phyloP scores from a whole-genome alignment of 2,329 filamentous ascomycete genomes.

The Parascedosporium putredinis region DNA sequence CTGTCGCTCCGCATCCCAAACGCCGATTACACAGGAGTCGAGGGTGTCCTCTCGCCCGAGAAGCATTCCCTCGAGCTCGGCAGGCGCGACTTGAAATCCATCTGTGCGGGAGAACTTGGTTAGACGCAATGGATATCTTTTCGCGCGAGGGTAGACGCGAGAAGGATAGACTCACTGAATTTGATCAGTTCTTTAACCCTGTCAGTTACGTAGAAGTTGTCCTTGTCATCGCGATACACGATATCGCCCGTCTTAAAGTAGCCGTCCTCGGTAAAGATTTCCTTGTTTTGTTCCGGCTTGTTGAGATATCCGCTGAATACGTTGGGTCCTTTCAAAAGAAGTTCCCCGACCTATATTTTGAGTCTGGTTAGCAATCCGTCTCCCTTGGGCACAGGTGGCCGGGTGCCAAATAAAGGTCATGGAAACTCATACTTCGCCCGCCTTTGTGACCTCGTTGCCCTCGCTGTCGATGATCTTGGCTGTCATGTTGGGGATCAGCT shows the following conservation, averaged over 20 bases:
- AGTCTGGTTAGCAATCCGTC: no score
- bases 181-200: slow-evolving; percentile 60
- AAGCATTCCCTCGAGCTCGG: slow-evolving; percentile 48
- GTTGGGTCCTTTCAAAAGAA: slow-evolving; percentile 72
- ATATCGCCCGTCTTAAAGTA: slow-evolving; percentile 91
- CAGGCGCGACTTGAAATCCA: slow-evolving; percentile 60
- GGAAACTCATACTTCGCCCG: slow-evolving; percentile 28
- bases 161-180: slow-evolving; percentile 31
- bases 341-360: slow-evolving; percentile 53
- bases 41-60: slow-evolving; percentile 31
- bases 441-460: slow-evolving; percentile 38
- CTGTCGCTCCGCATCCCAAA: slow-evolving; percentile 45
- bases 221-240: slow-evolving; percentile 63
- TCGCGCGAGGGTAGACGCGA: background rate
- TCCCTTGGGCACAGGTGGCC: no score
- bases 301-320: slow-evolving; percentile 72
- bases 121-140: background rate
- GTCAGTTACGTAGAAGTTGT: slow-evolving; percentile 86
- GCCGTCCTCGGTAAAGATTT: slow-evolving; percentile 64
- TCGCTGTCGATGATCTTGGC: slow-evolving; percentile 68
- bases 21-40: slow-evolving; percentile 57
- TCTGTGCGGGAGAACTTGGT: slow-evolving; percentile 25
- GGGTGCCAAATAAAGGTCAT: no score
- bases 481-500: slow-evolving; percentile 66
- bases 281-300: slow-evolving; percentile 57